These are phyloP conservation scores for Blastobotrys buckinghamii DNA, from an alignment of 1,139 yeast species.

Conservation along the genomic window DNA sequence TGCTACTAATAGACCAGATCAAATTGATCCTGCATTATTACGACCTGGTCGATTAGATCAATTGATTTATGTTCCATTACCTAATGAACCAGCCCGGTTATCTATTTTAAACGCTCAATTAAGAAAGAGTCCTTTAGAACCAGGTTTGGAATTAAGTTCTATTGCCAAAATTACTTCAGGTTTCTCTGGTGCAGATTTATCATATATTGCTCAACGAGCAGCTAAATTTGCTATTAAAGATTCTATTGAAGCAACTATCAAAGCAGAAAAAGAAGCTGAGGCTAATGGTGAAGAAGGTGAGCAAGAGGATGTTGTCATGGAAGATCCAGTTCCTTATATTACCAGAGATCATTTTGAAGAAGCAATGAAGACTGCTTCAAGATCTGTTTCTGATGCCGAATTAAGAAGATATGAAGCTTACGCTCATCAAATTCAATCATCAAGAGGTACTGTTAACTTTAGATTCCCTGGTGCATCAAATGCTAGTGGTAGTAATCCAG, in stretches of 20 bases:
- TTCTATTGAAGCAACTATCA: constrained; percentile 72
- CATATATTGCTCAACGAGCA: constrained; percentile 94
- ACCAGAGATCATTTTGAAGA: constrained; percentile 93
- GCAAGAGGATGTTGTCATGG: constrained; percentile 59
- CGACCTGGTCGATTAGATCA: constrained; percentile 97
- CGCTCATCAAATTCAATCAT: constrained; percentile 92
- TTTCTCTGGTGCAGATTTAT: constrained; percentile 98
- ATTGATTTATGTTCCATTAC: constrained; percentile 85
- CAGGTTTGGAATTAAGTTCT: constrained; percentile 81
- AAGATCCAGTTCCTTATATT: constrained; percentile 92
- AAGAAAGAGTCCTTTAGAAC: constrained; percentile 94
- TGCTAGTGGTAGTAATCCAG: constrained; percentile 30
- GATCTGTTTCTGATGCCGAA: constrained; percentile 95
- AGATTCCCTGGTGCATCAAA: constrained; percentile 33
- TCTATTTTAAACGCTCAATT: constrained; percentile 86
- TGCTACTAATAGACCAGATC: constrained; percentile 93
- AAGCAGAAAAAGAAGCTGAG: constrained; percentile 43
- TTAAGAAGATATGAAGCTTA: constrained; percentile 98
- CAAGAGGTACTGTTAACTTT: constrained; percentile 69
- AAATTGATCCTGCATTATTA: constrained; percentile 84
- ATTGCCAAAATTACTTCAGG: constrained; percentile 94
- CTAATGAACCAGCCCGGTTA: constrained; percentile 87
- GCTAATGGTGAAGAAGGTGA: constrained; percentile 44
- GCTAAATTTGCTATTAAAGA: constrained; percentile 99
- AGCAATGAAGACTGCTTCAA: constrained; percentile 98